These are phyloP conservation scores for Macroventuria anomochaeta DNA, from an alignment of 2,329 filamentous ascomycete species.

Conservation along the genomic window DNA sequence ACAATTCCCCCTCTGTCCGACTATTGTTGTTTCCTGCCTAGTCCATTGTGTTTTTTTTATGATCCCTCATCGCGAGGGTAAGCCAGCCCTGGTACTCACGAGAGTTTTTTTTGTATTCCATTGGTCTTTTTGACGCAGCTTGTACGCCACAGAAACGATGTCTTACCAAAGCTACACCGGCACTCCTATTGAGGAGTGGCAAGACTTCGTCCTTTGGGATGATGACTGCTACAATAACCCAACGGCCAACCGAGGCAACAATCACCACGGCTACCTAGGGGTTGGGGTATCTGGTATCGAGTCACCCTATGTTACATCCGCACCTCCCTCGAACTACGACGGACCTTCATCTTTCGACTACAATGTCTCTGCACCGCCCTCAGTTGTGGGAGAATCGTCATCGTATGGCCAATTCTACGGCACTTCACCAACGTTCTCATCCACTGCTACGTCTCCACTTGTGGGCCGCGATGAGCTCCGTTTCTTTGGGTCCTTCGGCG, in stretches of 20 bases:
- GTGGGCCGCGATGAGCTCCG: conserved; percentile 23
- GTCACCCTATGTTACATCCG: conserved; percentile 22
- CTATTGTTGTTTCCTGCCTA: background rate
- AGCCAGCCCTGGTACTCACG: background rate
- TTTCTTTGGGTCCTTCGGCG: conserved; percentile 35
- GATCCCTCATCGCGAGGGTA: conserved; percentile 15
- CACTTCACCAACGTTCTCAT: conserved; percentile 37
- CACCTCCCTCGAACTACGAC: conserved; percentile 34
- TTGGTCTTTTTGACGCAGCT: background rate
- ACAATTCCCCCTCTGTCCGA: background rate
- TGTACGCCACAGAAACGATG: conserved; percentile 9
- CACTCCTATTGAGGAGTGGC: conserved; percentile 35
- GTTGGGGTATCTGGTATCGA: background rate
- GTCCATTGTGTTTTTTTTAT: conserved; percentile 4
- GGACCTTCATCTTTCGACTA: conserved; percentile 37
- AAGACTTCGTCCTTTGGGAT: conserved; percentile 40
- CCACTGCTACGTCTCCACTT: conserved; percentile 37
- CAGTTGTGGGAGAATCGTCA: conserved; percentile 34
- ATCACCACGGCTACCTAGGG: background rate
- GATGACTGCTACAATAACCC: conserved; percentile 37
- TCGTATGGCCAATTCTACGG: conserved; percentile 32
- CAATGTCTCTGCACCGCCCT: conserved; percentile 38
- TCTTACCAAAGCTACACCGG: conserved; percentile 25
- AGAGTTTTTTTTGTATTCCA: background rate
- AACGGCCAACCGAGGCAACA: background rate